Evolutionary conservation across 2,329 filamentous ascomycete species (phyloP), one percentile per base, ranked within the genome.

Genomic region (Clonostachys rosea): DNA sequence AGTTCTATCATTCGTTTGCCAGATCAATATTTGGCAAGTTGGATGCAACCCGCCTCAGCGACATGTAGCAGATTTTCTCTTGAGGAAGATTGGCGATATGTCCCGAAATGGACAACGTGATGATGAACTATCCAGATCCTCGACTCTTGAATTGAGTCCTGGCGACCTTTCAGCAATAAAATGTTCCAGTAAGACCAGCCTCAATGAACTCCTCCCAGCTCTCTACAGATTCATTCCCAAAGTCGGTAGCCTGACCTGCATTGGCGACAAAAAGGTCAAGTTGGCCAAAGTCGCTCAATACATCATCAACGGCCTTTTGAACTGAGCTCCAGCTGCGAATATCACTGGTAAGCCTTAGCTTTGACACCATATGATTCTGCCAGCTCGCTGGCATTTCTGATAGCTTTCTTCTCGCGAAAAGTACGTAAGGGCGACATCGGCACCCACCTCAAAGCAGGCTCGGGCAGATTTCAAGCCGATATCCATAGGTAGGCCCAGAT

Each of bases 221-320:
- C 64, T 85, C 72, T 49, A 86, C 79, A 43, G 76, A 73, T 54
- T 80, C 81, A 51, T 88, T 75, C 48, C 84, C 84, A 47, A 69
- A 71, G 68, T 84, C 75, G 54, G 84, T 83, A 10, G 85, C 87
- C 50, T 79, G 78, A 49, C 86, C 86, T 17, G 43, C 49, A 44
- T 89, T 88, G 54, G 84, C 84, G 48, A 89, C 76, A 59, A 89
- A 86, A 52, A 84, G 76, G 54, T 88, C 84, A 37, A 88, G 77
- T 35, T 80, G 79, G 54, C 81, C 81, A 56, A 89, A 89, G 58
- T 89, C 86, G 55, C 72, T 69, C 60, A 84, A 76, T 56, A 89
- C 81, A 16, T 88, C 80, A 49, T 69, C 65, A 47, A 79, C 66
- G 37, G 49, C 46, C 12, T 36, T 40, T 46, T 76, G 63, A 49